Evolutionary conservation across 2,329 filamentous ascomycete genomes (phyloP).

Genomic region (Paraconiothyrium brasiliense): DNA sequence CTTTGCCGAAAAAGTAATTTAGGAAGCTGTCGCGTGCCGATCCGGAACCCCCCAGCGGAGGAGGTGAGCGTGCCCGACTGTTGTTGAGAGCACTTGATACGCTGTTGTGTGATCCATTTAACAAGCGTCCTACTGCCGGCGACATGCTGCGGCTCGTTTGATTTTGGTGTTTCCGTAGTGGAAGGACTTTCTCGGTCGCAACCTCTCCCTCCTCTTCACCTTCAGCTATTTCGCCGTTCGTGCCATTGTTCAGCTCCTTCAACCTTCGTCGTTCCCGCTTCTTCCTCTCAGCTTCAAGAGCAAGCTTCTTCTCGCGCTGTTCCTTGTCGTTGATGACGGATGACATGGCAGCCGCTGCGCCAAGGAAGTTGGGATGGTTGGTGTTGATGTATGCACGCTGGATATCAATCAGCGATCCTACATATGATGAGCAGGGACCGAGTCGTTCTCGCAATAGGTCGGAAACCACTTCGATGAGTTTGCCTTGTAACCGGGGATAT

Average conservation of each 20-base stretch:
- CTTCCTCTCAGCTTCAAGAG: constrained; percentile 83
- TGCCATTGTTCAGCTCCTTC: constrained; percentile 80
- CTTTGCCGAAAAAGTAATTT: constrained; percentile 99
- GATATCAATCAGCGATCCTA: constrained; percentile 96
- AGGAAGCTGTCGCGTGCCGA: constrained; percentile 89
- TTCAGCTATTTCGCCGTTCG: constrained; percentile 64
- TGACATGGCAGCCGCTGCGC: constrained; percentile 95
- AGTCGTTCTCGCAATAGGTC: constrained; percentile 92
- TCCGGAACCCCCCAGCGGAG: constrained; percentile 66
- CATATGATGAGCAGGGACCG: constrained; percentile 87
- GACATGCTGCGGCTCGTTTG: constrained; percentile 81
- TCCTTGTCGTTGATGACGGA: constrained; percentile 95
- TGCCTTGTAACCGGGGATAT: constrained; percentile 91
- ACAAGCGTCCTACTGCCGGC: constrained; percentile 72
- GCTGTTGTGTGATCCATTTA: constrained; percentile 66
- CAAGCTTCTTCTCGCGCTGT: constrained; percentile 86
- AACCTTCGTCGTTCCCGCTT: constrained; percentile 83
- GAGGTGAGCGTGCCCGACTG: constrained; percentile 67
- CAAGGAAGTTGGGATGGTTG: constrained; percentile 98
- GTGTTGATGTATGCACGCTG: constrained; percentile 99
- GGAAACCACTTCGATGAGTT: constrained; percentile 97
- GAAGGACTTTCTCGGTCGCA: constrained; percentile 65
- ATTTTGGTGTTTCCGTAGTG: constrained; percentile 67
- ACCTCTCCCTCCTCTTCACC: constrained; percentile 67
- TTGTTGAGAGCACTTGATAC: constrained; percentile 75